Base-by-base conservation (phyloP, 2,329 filamentous ascomycete species). In the Pyrenophora seminiperda region DNA sequence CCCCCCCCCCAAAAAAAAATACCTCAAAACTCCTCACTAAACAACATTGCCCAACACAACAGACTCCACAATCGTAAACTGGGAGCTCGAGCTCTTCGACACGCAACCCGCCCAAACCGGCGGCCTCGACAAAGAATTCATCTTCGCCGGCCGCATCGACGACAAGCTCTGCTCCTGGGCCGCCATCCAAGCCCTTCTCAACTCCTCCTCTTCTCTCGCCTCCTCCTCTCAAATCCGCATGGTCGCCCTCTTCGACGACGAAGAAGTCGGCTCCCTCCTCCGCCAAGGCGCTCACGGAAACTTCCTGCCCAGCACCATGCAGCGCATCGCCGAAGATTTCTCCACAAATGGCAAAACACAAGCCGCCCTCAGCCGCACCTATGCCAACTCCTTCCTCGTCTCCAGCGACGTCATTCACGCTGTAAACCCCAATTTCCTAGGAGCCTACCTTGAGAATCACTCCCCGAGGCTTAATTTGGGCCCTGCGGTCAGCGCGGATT, bases 111-210 rank as follows among this genome's bases (percentile, higher is more conserved):
- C 92, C 1, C 85, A 87, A 32, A 82, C 91, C 14, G 87, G 90
- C 59, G 94, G 94, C 10, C 74, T 99, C 49, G 90, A 96, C 64
- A 90, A 88, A 71, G 93, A 97, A 64, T 88, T 99, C 72, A 96
- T 99, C 75, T 96, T 93, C 59, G 93, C 90, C 7, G 92, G 93
- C 50, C 88, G 94, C 45, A 94, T 97, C 61, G 94, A 99, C 71
- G 94, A 99, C 77, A 97, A 97, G 79, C 86, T 99, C 38, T 97
- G 94, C 80, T 95, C 90, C 24, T 97, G 91, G 86, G 85, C 91
- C 6, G 93, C 94, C 6, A 81, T 97, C 43, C 86, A 92, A 73
- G 92, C 85, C 3, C 85, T 99, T 0, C 79, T 97, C 20, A 85
- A 87, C 41, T 84, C 73, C 15, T 66, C 80, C 7, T 70, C 77